Percentiles rank a stretch among this genome's conserved stretches.
These are phyloP conservation scores for Gremmenia infestans DNA, from an alignment of 2,329 filamentous ascomycete genomes.

Conservation along the genomic window DNA sequence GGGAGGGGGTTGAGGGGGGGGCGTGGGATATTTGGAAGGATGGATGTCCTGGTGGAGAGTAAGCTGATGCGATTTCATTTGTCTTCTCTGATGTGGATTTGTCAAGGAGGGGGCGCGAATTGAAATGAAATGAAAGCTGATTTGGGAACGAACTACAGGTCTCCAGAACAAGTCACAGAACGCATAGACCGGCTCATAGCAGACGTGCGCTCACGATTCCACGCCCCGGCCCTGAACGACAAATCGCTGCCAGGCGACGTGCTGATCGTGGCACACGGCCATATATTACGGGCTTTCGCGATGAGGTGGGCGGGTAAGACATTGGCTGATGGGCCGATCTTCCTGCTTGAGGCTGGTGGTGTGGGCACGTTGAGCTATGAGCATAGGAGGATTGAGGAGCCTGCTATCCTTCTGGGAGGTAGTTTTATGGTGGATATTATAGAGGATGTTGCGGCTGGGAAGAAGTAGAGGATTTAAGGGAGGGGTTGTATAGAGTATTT, in stretches of 20 bases:
- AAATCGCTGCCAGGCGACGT: conserved; percentile 49
- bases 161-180: conserved; percentile 60
- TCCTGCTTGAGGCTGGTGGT: conserved; percentile 85
- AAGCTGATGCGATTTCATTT: conserved; percentile 32
- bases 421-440: conserved; percentile 37
- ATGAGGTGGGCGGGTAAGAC: conserved; percentile 77
- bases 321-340: conserved; percentile 65
- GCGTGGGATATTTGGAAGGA: conserved; percentile 87
- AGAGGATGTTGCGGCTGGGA: conserved; percentile 12
- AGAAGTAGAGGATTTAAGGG: conserved; percentile 4
- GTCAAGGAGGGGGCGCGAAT: background rate
- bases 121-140: background rate
- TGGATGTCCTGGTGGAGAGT: conserved; percentile 82
- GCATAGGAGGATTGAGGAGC: conserved; percentile 71
- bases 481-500: background rate
- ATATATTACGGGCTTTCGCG: conserved; percentile 82
- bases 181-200: conserved; percentile 72
- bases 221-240: conserved; percentile 45
- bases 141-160: conserved; percentile 8
- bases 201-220: conserved; percentile 62
- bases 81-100: background rate
- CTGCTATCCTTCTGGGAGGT: conserved; percentile 72
- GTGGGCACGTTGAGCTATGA: conserved; percentile 81
- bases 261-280: conserved; percentile 81
- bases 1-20: conserved; percentile 49